phyloP scores from a whole-genome alignment of 768 basidiomycete genomes.

The Rhizopogon rudus region DNA sequence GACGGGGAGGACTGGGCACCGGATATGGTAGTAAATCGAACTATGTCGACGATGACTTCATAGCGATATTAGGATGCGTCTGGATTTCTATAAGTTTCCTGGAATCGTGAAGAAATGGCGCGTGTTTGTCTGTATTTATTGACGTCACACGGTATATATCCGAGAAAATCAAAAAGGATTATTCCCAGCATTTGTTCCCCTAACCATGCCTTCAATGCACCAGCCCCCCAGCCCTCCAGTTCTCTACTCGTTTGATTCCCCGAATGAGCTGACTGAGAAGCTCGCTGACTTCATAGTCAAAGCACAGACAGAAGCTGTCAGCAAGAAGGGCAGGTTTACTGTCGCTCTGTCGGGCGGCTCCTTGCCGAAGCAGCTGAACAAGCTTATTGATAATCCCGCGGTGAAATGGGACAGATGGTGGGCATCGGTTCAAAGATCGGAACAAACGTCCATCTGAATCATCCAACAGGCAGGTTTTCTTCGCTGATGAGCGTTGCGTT shows the following conservation, averaged over 20 bases:
- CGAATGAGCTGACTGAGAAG: constrained; percentile 49
- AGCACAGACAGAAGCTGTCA: constrained; percentile 85
- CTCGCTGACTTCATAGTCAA: constrained; percentile 82
- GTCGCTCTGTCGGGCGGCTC: constrained; percentile 93
- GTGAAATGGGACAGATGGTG: constrained; percentile 96
- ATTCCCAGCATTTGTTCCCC: constrained; percentile 9
- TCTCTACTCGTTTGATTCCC: constrained; percentile 63
- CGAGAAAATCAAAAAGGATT: neutral
- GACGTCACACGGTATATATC: constrained; percentile 18
- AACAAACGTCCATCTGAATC: neutral
- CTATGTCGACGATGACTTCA: neutral
- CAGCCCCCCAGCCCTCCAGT: constrained; percentile 62
- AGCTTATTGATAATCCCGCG: constrained; percentile 55
- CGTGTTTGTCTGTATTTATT: constrained; percentile 21
- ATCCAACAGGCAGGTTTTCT: constrained; percentile 85
- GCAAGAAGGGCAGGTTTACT: constrained; percentile 87
- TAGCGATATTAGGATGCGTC: neutral
- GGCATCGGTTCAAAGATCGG: constrained; percentile 17
- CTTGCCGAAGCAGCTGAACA: constrained; percentile 75
- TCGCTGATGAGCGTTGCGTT: constrained; percentile 93
- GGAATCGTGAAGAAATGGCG: neutral
- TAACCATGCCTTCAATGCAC: constrained; percentile 29
- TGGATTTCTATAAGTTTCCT: neutral
- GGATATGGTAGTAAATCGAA: neutral
- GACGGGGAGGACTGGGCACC: neutral